Conservation (phyloP, 768 basidiomycete genomes). For the Serendipita sp. region DNA sequence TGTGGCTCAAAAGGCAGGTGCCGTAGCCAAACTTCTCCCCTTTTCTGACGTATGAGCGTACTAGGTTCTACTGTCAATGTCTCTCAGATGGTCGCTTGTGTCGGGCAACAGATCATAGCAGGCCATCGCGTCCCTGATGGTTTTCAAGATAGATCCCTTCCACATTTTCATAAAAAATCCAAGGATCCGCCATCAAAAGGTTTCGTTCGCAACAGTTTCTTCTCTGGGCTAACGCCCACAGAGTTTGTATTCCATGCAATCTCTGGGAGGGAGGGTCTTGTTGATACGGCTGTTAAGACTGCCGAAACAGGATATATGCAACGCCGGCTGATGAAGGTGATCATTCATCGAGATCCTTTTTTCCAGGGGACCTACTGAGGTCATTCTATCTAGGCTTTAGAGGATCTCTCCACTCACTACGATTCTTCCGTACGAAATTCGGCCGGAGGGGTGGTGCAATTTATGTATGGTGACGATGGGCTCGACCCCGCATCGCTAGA, state of each 20-base stretch:
- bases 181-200: slow-evolving; percentile 94
- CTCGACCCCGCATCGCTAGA: slow-evolving; percentile 93
- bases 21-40: not conserved
- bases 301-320: slow-evolving; percentile 99
- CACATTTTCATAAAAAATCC: slow-evolving; percentile 95
- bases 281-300: slow-evolving; percentile 99
- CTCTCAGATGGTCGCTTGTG: slow-evolving; percentile 99
- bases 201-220: slow-evolving; percentile 97
- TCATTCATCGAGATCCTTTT: not conserved
- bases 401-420: slow-evolving; percentile 92
- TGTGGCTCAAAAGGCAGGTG: slow-evolving; percentile 89
- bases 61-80: slow-evolving; percentile 96
- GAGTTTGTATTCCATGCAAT: slow-evolving; percentile 99
- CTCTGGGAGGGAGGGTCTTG: slow-evolving; percentile 93
- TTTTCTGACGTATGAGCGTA: not conserved
- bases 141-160: slow-evolving; percentile 97
- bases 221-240: slow-evolving; percentile 75
- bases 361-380: not conserved
- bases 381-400: slow-evolving; percentile 43
- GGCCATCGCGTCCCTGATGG: slow-evolving; percentile 97
- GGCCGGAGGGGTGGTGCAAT: slow-evolving; percentile 89
- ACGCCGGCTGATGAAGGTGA: slow-evolving; percentile 83
- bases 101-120: slow-evolving; percentile 97
- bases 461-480: slow-evolving; percentile 92
- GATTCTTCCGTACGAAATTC: slow-evolving; percentile 93